Evolutionary conservation across 2,329 filamentous ascomycete genomes (phyloP), one percentile per base, ranked within the genome.

Genomic region (Xylaria sp.): DNA sequence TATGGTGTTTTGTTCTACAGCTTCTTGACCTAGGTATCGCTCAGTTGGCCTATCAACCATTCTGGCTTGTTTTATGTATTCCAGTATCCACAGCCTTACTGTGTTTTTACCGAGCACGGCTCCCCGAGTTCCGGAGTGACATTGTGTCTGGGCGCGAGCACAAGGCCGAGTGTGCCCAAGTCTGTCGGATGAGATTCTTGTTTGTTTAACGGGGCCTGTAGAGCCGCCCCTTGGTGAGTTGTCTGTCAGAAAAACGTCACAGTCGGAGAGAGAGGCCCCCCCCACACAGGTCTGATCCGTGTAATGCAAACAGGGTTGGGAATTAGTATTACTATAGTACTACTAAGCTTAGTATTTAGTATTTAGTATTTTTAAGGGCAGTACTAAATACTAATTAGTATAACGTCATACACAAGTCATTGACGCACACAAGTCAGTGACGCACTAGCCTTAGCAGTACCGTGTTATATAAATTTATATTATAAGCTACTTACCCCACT

Each of bases 111-210:
- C 38, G 23, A 59, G 37, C 8, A 28, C 14, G 15, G 33, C n/a
- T 17, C 23, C 35, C 40, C 7, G 25, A 35, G 14, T 57, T 14
- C 42, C 42, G 42, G 42, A 25, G 33, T 11, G 7, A 43, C 40
- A 23, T 19, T 11, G n/a, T 45, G 33, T 50, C 37, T 52, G 43
- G 21, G 17, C 11, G 21, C 3, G 15, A 33, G 11, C 12, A 23
- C 28, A 4, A 53, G 31, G 42, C 49, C 50, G 50, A 31, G 19
- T 17, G 3, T 31, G 14, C 25, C 60, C 59, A 53, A 57, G 14
- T n/a, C n/a, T 21, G 15, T 12, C 28, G 28, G 6, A 59, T 59
- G 50, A 35, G 55, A 59, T 59, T 55, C 59, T 63, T 63, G 43
- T 51, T 47, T 57, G 21, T 35, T 42, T 25, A n/a, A 14, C 23